Conservation (phyloP, 257 asterid genomes). For the Solanum bulbocastanum region DNA sequence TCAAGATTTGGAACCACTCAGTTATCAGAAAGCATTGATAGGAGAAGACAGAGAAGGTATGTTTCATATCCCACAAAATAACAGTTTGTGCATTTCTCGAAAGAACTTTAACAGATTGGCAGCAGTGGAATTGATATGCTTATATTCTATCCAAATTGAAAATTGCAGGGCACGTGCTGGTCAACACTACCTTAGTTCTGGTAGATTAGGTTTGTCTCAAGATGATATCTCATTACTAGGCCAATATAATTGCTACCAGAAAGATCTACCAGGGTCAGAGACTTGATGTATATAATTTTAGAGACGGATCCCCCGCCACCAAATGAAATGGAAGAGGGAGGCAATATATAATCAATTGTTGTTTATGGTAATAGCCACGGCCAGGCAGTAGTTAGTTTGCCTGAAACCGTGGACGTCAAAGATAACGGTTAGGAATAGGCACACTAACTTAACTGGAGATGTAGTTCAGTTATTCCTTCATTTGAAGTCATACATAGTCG, state of each 20-base stretch:
- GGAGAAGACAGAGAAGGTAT: conserved; percentile 55
- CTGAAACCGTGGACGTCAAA: not conserved
- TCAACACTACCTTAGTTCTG: conserved; percentile 67
- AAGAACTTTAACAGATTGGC: not conserved
- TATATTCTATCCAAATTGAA: conserved; percentile 1
- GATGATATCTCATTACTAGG: conserved; percentile 58
- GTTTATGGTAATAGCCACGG: not conserved
- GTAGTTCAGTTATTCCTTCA: not conserved
- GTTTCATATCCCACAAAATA: not conserved
- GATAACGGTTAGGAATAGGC: not conserved
- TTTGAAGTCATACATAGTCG: not conserved
- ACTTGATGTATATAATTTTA: conserved; percentile 3
- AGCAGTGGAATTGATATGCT: not conserved
- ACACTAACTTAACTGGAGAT: not conserved
- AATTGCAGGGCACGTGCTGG: conserved; percentile 52
- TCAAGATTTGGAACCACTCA: conserved; percentile 62
- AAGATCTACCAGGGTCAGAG: conserved; percentile 11
- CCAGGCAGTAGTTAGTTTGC: not conserved
- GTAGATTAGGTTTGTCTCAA: conserved; percentile 47
- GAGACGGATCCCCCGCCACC: not conserved
- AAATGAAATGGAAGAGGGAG: not conserved
- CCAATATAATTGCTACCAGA: conserved; percentile 27
- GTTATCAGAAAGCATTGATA: conserved; percentile 27
- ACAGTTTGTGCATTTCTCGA: not conserved
- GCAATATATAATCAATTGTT: not conserved